Evolutionary conservation across 169 alveolate species (phyloP).

Genomic region (Plasmodium yoelii): DNA sequence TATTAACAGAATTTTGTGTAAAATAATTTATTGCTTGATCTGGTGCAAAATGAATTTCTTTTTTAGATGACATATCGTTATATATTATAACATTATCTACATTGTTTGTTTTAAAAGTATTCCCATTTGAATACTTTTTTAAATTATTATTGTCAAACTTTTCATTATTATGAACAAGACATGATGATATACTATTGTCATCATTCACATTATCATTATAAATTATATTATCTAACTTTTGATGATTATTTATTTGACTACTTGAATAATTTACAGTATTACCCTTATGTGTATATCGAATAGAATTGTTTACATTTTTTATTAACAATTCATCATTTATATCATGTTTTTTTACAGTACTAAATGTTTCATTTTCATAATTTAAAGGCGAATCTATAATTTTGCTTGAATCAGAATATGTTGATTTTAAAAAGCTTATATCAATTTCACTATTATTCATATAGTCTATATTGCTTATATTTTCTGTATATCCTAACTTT

Average conservation of each 20-base stretch:
- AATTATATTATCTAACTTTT: background rate
- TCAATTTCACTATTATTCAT: conserved; percentile 20
- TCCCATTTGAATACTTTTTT: too few relatives aligned
- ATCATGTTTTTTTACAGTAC: background rate
- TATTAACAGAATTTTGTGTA: background rate
- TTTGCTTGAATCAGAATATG: conserved; percentile 53
- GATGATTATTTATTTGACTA: background rate
- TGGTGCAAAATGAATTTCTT: background rate
- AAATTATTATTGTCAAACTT: too few relatives aligned
- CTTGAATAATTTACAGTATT: background rate
- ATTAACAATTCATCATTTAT: conserved; percentile 1
- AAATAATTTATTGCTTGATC: background rate
- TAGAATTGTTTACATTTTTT: conserved; percentile 2
- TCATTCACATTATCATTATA: background rate
- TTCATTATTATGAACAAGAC: too few relatives aligned
- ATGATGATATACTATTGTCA: too few relatives aligned
- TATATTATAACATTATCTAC: background rate
- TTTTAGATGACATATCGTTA: background rate
- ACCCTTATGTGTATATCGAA: conserved; percentile 3
- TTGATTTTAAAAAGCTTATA: conserved; percentile 47
- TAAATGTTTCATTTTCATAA: background rate
- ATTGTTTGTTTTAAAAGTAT: background rate
- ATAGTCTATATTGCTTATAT: background rate
- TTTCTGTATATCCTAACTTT: background rate
- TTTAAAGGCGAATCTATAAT: conserved; percentile 37